Conservation (phyloP, 306 rosid genomes). For the Casuarina equisetifolia region DNA sequence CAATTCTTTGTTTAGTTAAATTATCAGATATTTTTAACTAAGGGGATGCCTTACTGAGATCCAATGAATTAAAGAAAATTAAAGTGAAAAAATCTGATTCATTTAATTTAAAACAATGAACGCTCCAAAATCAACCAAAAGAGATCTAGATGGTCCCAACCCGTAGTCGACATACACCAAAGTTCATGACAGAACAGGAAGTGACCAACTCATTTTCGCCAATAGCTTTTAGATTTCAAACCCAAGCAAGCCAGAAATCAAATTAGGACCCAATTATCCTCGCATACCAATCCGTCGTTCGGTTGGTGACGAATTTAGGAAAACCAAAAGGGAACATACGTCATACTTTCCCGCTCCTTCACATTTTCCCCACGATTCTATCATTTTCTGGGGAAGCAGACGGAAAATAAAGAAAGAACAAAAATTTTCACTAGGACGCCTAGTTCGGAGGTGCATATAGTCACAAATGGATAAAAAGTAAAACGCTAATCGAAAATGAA, state of each 20-base stretch:
- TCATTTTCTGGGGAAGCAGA: constrained; percentile 5
- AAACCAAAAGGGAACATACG: not conserved
- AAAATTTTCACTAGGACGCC: not conserved
- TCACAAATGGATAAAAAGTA: not conserved
- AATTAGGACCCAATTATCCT: not conserved
- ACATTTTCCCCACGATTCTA: not conserved
- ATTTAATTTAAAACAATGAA: no score
- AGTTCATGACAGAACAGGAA: not conserved
- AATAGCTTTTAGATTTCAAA: not conserved
- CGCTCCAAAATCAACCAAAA: no score
- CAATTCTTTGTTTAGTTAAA: not conserved
- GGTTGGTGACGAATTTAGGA: not conserved
- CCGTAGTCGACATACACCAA: not conserved
- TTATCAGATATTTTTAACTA: not conserved
- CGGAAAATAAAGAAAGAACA: not conserved
- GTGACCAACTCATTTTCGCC: not conserved
- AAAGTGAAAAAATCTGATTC: no score
- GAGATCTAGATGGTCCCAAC: no score
- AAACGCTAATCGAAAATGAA: not conserved
- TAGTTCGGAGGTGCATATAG: not conserved
- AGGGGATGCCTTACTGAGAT: not conserved
- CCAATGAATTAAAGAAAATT: not conserved
- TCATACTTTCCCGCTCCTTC: not conserved
- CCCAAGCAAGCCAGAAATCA: not conserved
- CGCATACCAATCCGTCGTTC: not conserved